Conservation (phyloP, 768 basidiomycete species). For the Coprinellus micaceus region DNA sequence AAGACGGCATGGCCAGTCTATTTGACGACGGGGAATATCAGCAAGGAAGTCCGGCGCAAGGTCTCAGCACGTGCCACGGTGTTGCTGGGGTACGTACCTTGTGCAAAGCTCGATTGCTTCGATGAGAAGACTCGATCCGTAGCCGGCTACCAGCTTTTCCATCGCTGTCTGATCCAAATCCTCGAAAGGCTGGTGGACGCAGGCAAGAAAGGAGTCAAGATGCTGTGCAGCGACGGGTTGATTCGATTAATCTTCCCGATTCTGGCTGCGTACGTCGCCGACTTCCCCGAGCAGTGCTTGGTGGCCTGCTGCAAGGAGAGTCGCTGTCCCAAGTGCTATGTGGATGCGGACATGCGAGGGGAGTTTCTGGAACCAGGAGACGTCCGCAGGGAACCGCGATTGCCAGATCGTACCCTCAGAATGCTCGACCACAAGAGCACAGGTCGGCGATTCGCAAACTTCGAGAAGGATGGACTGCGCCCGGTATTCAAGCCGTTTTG, state of each 20-base stretch:
- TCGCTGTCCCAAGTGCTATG: constrained; percentile 25
- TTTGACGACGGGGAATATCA: constrained; percentile 37
- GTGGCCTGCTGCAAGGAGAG: constrained; percentile 22
- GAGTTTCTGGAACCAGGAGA: constrained; percentile 14
- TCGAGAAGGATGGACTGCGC: constrained; percentile 16
- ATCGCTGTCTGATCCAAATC: constrained; percentile 26
- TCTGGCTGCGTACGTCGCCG: constrained; percentile 19
- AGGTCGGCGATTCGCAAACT: constrained; percentile 3
- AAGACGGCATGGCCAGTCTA: constrained; percentile 42
- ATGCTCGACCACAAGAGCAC: not conserved
- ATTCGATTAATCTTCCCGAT: constrained; percentile 21
- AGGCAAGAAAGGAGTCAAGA: constrained; percentile 26
- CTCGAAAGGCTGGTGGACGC: constrained; percentile 25
- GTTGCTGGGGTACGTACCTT: constrained; percentile 38
- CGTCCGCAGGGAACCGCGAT: not conserved
- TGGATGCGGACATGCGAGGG: constrained; percentile 18
- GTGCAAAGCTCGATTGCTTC: constrained; percentile 17
- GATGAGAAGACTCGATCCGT: not conserved
- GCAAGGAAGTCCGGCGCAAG: constrained; percentile 28
- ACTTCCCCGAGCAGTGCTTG: constrained; percentile 36
- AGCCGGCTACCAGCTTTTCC: constrained; percentile 26
- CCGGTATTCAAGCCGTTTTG: constrained; percentile 21
- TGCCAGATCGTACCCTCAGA: not conserved
- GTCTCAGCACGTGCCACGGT: constrained; percentile 30
- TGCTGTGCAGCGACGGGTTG: constrained; percentile 27